phyloP scores from a whole-genome alignment of 2,329 filamentous ascomycete genomes.

The Diplodia intermedia region DNA sequence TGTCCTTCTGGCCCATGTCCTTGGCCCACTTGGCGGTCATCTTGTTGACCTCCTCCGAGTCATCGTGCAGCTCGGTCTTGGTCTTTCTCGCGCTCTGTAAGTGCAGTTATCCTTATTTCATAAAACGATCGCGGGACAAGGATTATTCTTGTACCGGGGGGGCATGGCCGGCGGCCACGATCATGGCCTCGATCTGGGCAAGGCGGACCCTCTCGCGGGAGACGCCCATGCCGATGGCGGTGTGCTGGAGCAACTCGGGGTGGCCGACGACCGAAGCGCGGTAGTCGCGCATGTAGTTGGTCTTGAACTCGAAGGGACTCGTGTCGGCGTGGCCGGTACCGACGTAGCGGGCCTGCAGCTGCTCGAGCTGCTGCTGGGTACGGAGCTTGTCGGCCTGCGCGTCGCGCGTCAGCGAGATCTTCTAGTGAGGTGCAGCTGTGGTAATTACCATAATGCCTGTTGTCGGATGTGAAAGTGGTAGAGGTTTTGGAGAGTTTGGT shows the following conservation, averaged over 20 bases:
- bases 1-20: not conserved
- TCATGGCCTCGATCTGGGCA: conserved; percentile 78
- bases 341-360: conserved; percentile 93
- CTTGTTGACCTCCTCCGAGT: not conserved
- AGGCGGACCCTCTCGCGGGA: conserved; percentile 79
- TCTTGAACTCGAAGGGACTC: conserved; percentile 95
- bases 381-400: conserved; percentile 90
- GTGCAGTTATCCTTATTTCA: not conserved
- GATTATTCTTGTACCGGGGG: conserved; percentile 46
- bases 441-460: not conserved
- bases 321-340: conserved; percentile 97
- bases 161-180: conserved; percentile 69
- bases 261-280: conserved; percentile 90
- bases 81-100: not conserved
- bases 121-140: not conserved
- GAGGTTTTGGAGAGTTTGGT: not conserved
- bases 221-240: conserved; percentile 88
- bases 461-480: not conserved
- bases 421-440: not conserved
- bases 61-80: not conserved
- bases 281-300: conserved; percentile 93
- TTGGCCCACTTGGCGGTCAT: not conserved
- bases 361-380: conserved; percentile 95
- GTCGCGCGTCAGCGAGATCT: conserved; percentile 11
- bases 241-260: conserved; percentile 84